These are phyloP conservation scores for Aspergillus ochraceoroseus DNA, from an alignment of 2,329 filamentous ascomycete species.

Conservation along the genomic window DNA sequence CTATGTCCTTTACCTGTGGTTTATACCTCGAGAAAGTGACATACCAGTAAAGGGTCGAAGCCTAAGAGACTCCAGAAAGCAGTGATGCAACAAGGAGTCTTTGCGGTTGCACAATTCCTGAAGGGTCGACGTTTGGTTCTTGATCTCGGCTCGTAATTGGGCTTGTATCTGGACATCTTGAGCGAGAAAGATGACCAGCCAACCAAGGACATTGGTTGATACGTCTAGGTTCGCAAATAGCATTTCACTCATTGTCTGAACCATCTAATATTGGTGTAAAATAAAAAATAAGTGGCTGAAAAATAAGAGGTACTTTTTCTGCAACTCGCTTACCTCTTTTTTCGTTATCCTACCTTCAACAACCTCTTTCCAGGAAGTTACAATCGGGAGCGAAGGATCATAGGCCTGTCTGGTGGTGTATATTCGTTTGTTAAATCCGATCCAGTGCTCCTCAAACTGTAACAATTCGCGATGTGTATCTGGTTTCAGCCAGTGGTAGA, in stretches of 20 bases:
- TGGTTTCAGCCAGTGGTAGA: too few species aligned
- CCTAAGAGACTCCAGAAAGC: background rate
- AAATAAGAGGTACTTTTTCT: too few species aligned
- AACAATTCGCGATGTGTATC: background rate
- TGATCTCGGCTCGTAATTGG: background rate
- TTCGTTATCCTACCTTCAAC: background rate
- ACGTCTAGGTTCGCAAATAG: slow-evolving; percentile 3
- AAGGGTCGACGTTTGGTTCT: background rate
- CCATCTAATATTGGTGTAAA: too few species aligned
- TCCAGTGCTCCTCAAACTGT: background rate
- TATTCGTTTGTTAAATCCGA: background rate
- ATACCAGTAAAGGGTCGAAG: background rate
- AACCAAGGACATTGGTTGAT: background rate
- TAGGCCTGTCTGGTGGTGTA: background rate
- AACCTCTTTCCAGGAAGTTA: background rate
- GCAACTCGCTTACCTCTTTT: background rate
- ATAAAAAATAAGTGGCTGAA: too few species aligned
- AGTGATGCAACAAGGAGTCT: background rate
- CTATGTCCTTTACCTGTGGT: too few species aligned
- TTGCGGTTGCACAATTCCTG: background rate
- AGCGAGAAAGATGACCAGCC: slow-evolving; percentile 1
- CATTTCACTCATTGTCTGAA: background rate
- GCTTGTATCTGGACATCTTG: background rate
- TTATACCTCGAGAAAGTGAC: too few species aligned
- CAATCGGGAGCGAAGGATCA: background rate